Evolutionary conservation across 2,329 filamentous ascomycete genomes (phyloP), one percentile per base, ranked within the genome.

Genomic region (Sporothrix inflata): DNA sequence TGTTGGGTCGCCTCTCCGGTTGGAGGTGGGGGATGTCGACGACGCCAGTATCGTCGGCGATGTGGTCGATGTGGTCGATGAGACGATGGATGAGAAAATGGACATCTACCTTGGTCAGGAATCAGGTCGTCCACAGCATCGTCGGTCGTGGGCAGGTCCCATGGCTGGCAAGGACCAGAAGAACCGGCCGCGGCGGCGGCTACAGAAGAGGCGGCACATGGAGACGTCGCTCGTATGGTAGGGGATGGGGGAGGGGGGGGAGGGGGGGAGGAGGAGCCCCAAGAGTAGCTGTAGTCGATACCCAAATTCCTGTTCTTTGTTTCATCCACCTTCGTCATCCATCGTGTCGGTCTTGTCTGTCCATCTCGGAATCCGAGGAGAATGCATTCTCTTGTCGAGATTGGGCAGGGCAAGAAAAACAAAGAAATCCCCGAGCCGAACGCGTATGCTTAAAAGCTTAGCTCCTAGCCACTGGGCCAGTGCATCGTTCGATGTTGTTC

Each of bases 1-100:
- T 16, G 53, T 71, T 8, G 63, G 61, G 4, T 71, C 63, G 6
- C 70, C 70, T 9, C 16, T 71, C 7, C 27, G 53, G 8, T 14
- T 68, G 14, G n/a, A 8, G 21, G 40, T 12, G 5, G 21, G 12
- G 4, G 9, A 16, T 61, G 57, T 40, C 19, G 34, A 27, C 16
- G 27, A 19, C 53, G 14, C 4, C 27, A 57, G 53, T 34, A 16
- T 55, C 4, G 53, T 16, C 9, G 14, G 53, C 6, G 30, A 45
- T 21, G 27, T 40, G 6, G 30, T 38, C 55, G 55, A 60, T 0
- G 30, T 38, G n/a, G 55, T 40, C 21, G 34, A 61, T 14, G 30
- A 51, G n/a, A 51, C n/a, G 19, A 51, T 21, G n/a, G 19, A 0
- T 9, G 49, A 40, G 34, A 61, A 40, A 30, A 40, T 61, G 57